These are phyloP conservation scores for Allium sativum DNA, from an alignment of 106 monocot genomes.

Conservation along the genomic window DNA sequence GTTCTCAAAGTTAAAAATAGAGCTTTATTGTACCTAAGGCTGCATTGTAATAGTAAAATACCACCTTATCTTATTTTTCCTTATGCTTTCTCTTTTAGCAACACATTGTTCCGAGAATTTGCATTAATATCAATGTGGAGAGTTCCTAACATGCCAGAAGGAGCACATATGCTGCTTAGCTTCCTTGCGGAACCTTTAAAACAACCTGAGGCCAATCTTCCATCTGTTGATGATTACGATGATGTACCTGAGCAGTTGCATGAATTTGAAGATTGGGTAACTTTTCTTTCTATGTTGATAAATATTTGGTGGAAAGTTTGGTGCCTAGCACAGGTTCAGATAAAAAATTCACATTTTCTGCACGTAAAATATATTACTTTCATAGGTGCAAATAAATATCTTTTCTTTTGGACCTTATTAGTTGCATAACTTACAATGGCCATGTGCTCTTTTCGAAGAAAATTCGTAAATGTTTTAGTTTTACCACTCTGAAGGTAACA, in stretches of 20 bases:
- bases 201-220: slow-evolving; percentile 60
- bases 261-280: slow-evolving; percentile 99
- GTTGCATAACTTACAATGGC: too few species aligned
- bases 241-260: slow-evolving; percentile 51
- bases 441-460: too few species aligned
- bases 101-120: slow-evolving; percentile 90
- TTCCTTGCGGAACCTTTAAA: slow-evolving; percentile 89
- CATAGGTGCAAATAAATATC: too few species aligned
- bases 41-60: background rate
- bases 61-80: background rate
- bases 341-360: background rate
- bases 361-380: too few species aligned
- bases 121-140: slow-evolving; percentile 99
- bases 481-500: too few species aligned
- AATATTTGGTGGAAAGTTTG: background rate
- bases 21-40: too few species aligned
- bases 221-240: slow-evolving; percentile 57
- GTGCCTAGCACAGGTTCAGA: background rate
- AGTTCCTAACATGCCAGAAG: slow-evolving; percentile 82
- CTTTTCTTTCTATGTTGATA: slow-evolving; percentile 3
- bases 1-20: too few species aligned
- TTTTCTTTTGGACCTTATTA: too few species aligned
- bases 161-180: slow-evolving; percentile 90
- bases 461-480: too few species aligned
- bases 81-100: slow-evolving; percentile 34